phyloP scores from a whole-genome alignment of 768 basidiomycete genomes.

The Boletus insuetus region DNA sequence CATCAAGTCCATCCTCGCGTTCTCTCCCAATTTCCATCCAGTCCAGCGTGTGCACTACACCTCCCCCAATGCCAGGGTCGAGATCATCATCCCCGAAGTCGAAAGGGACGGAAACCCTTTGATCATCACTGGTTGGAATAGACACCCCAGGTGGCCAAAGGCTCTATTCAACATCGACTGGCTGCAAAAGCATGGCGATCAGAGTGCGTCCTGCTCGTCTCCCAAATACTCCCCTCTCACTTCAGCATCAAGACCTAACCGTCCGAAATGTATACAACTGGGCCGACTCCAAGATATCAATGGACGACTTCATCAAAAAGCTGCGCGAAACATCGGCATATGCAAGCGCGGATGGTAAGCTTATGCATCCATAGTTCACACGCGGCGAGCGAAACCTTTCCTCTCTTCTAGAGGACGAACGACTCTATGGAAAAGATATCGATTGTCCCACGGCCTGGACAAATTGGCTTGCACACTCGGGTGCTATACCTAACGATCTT shows the following conservation, averaged over 20 bases:
- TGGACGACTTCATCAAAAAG: slow-evolving; percentile 52
- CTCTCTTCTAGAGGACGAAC: slow-evolving; percentile 45
- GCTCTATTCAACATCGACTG: slow-evolving; percentile 55
- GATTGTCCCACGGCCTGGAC: slow-evolving; percentile 67
- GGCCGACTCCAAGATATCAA: slow-evolving; percentile 48
- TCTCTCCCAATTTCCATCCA: slow-evolving; percentile 40
- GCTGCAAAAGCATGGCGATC: slow-evolving; percentile 39
- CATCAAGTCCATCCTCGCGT: slow-evolving; percentile 37
- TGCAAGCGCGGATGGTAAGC: slow-evolving; percentile 39
- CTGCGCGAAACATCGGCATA: slow-evolving; percentile 37
- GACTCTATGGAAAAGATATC: slow-evolving; percentile 77
- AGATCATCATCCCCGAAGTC: slow-evolving; percentile 38
- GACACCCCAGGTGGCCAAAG: slow-evolving; percentile 52
- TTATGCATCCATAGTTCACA: background rate
- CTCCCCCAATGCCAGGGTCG: slow-evolving; percentile 27
- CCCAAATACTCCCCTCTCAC: slow-evolving; percentile 5
- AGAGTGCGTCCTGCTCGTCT: slow-evolving; percentile 15
- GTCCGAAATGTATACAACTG: slow-evolving; percentile 65
- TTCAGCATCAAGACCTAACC: slow-evolving; percentile 41
- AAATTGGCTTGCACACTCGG: slow-evolving; percentile 49
- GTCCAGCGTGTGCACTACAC: slow-evolving; percentile 37
- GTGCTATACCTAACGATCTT: slow-evolving; percentile 51
- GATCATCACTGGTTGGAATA: slow-evolving; percentile 61
- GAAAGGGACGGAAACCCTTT: slow-evolving; percentile 57
- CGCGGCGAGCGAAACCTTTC: background rate